phyloP scores from a whole-genome alignment of 2,329 filamentous ascomycete genomes.

The Xylaria multiplex region DNA sequence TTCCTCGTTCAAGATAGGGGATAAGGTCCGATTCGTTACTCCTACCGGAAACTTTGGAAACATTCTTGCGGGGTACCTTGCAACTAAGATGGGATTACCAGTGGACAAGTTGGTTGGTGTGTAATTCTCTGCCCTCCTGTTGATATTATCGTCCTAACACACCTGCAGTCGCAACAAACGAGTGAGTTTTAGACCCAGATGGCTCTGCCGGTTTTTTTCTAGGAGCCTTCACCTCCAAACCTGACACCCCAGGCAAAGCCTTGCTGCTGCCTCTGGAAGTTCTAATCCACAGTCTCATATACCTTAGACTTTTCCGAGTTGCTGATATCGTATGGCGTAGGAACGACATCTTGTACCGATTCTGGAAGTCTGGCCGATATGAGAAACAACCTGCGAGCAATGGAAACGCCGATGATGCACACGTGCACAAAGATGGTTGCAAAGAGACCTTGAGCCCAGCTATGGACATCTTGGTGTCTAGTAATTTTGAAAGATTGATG shows the following conservation, averaged over 20 bases:
- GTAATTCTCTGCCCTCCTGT: neutral
- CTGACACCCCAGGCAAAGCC: no score
- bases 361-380: constrained; percentile 90
- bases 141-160: constrained; percentile 9
- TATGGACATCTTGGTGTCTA: constrained; percentile 97
- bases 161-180: constrained; percentile 81
- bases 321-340: constrained; percentile 21
- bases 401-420: constrained; percentile 67
- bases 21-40: constrained; percentile 84
- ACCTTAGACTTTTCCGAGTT: neutral
- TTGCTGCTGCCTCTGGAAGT: neutral
- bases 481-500: constrained; percentile 94
- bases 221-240: no score
- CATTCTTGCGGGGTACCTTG: constrained; percentile 93
- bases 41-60: constrained; percentile 96
- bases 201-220: neutral
- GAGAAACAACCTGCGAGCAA: constrained; percentile 80
- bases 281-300: neutral
- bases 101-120: constrained; percentile 78
- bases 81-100: constrained; percentile 87
- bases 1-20: constrained; percentile 68
- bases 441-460: constrained; percentile 93
- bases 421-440: constrained; percentile 76
- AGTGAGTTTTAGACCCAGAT: constrained; percentile 51
- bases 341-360: constrained; percentile 95